Evolutionary conservation across 169 alveolate genomes (phyloP), one percentile per base, ranked within the genome.

Genomic region (Plasmodium gallinaceum): DNA sequence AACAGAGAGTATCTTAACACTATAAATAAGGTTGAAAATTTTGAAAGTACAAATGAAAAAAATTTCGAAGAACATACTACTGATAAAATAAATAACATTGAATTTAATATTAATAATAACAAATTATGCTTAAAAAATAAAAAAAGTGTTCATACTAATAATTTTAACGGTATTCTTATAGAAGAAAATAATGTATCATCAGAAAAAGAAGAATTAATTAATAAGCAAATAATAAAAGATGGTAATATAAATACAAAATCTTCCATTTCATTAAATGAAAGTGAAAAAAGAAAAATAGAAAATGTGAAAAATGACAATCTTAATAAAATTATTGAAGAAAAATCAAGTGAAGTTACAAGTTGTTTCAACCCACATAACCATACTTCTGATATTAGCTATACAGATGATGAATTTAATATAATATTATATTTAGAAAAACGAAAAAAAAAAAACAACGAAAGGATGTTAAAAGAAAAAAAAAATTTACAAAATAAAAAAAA

Each of bases 241-340:
- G 14, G 7, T 12, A 68, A 78, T 2, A 2, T 54, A 14, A 78
- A 70, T 24, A 39, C 22, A 26, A 66, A 7, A 78, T 78, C 78
- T 26, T 51, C 57, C 14, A 39, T 12, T 45, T 22, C 74, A 14
- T 48, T 78, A 39, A 52, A 72, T 24, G 66, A 45, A 78, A 78
- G 76, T 58, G 78, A 78, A 64, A 78, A 78, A 42, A 70, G 64
- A 78, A 78, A 64, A 78, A 39, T 78, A 43, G 46, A 70, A 9
- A 70, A 78, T 43, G 45, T 64, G 26, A 78, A 64, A 64, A 78
- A 66, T 54, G 48, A 65, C 57, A 70, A 78, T 26, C 68, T 64
- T 62, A 78, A 78, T 69, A 78, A 78, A 48, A 78, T 64, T 64
- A 78, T 64, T 18, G 89, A 78, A 65, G 61, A 78, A 26, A 78